A percentile compares a stretch with the other conserved stretches of the same genome.
Evolutionary conservation across 768 basidiomycete genomes (phyloP).

Genomic region (Hirschioporus abietinus): DNA sequence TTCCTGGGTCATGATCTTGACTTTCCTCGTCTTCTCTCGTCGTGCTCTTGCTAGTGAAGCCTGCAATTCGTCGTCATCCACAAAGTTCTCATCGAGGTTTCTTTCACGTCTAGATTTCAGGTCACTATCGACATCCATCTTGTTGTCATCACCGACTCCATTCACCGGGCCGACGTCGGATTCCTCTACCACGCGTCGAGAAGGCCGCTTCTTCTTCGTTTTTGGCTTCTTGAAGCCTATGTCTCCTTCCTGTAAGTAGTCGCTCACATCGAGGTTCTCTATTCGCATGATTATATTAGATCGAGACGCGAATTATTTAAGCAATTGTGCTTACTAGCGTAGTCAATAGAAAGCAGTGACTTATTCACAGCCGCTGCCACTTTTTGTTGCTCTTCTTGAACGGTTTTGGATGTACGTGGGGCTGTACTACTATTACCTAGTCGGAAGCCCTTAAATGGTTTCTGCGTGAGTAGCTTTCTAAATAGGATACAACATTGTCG

Average conservation of each 20-base stretch:
- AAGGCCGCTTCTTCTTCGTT: slow-evolving; percentile 91
- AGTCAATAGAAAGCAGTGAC: slow-evolving; percentile 80
- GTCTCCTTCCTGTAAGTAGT: slow-evolving; percentile 90
- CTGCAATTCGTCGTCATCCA: slow-evolving; percentile 98
- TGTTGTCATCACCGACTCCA: slow-evolving; percentile 31
- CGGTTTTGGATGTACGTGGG: slow-evolving; percentile 31
- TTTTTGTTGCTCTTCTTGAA: slow-evolving; percentile 41
- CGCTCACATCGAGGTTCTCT: slow-evolving; percentile 85
- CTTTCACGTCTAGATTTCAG: slow-evolving; percentile 62
- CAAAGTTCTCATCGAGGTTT: slow-evolving; percentile 82
- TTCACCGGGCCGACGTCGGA: slow-evolving; percentile 37
- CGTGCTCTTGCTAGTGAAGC: slow-evolving; percentile 84
- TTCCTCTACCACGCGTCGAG: slow-evolving; percentile 58
- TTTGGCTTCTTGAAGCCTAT: slow-evolving; percentile 94
- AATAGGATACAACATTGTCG: slow-evolving; percentile 18
- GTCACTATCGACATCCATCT: slow-evolving; percentile 79
- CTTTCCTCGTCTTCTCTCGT: slow-evolving; percentile 72
- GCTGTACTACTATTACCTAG: slow-evolving; percentile 59
- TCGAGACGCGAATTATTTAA: slow-evolving; percentile 10
- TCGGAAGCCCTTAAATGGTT: slow-evolving; percentile 66
- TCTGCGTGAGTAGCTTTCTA: slow-evolving; percentile 10
- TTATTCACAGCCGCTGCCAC: slow-evolving; percentile 67
- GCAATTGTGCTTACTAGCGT: slow-evolving; percentile 60
- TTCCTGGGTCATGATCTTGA: slow-evolving; percentile 59
- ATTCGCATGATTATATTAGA: slow-evolving; percentile 17